These are phyloP conservation scores for Triangularia verruculosa DNA, from an alignment of 2,329 filamentous ascomycete genomes.

Conservation along the genomic window DNA sequence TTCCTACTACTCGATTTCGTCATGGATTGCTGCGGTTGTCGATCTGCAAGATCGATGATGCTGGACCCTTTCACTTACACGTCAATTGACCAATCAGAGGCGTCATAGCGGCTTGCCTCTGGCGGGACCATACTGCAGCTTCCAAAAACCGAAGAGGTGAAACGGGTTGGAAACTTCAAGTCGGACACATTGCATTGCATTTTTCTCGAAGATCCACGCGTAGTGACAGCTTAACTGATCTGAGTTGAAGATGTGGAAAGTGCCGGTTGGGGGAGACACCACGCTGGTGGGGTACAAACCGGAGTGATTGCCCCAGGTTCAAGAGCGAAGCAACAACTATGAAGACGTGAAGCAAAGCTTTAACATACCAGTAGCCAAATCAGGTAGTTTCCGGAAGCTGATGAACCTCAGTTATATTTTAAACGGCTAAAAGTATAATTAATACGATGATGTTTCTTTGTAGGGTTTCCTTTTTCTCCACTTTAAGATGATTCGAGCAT, in stretches of 20 bases:
- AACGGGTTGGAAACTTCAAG: not conserved
- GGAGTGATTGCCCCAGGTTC: not conserved
- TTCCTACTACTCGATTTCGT: not conserved
- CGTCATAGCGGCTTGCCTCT: not conserved
- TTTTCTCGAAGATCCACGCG: not conserved
- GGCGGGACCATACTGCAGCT: not conserved
- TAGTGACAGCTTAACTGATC: not conserved
- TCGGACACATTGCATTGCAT: not conserved
- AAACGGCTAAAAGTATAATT: not conserved
- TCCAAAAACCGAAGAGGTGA: not conserved
- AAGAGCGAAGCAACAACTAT: not conserved
- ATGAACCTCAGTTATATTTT: no score
- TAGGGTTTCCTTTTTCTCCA: no score
- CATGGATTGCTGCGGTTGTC: not conserved
- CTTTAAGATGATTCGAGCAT: not conserved
- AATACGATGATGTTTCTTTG: no score
- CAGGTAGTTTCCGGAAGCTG: no score
- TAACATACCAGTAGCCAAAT: no score
- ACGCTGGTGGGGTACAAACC: not conserved
- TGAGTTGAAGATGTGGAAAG: not conserved
- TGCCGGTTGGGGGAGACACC: not conserved
- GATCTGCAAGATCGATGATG: not conserved
- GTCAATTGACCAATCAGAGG: conserved; percentile 1
- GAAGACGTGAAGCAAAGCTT: no score
- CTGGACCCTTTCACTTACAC: not conserved